Conservation (phyloP, 306 rosid genomes). For the Rosa persica region DNA sequence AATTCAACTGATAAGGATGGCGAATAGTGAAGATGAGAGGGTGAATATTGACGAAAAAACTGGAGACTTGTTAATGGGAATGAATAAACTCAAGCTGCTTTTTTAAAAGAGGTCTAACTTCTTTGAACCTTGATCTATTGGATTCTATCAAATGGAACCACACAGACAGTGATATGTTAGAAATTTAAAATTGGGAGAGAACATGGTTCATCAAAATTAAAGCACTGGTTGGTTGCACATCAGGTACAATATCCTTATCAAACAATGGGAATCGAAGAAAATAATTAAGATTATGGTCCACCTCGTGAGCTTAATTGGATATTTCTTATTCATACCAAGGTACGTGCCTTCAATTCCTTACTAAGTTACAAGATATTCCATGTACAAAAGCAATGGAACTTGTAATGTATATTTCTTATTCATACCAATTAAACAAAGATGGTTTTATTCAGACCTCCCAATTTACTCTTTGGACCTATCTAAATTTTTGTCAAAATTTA, state of each 20-base stretch:
- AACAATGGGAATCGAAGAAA: not conserved
- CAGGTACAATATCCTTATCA: not conserved
- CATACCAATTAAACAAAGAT: not conserved
- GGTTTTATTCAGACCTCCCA: too few relatives aligned
- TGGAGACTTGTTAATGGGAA: not conserved
- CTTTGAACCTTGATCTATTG: not conserved
- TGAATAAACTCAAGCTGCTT: not conserved
- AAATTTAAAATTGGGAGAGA: not conserved
- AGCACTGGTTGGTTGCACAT: not conserved
- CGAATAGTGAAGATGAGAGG: not conserved
- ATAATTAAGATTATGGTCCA: not conserved
- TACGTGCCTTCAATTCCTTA: not conserved
- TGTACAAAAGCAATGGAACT: not conserved
- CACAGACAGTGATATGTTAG: not conserved
- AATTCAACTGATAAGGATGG: not conserved
- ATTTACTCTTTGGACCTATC: too few relatives aligned
- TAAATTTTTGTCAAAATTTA: too few relatives aligned
- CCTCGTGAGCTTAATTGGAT: slow-evolving; percentile 11
- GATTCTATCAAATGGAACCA: not conserved
- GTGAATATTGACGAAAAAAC: not conserved
- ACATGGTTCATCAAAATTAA: not conserved
- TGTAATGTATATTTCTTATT: too few relatives aligned
- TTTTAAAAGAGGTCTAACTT: not conserved
- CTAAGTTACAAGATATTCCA: not conserved
- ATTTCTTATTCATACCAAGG: slow-evolving; percentile 1